phyloP scores from a whole-genome alignment of 139 green algal genomes.

The Chlorokybus atmophyticus region DNA sequence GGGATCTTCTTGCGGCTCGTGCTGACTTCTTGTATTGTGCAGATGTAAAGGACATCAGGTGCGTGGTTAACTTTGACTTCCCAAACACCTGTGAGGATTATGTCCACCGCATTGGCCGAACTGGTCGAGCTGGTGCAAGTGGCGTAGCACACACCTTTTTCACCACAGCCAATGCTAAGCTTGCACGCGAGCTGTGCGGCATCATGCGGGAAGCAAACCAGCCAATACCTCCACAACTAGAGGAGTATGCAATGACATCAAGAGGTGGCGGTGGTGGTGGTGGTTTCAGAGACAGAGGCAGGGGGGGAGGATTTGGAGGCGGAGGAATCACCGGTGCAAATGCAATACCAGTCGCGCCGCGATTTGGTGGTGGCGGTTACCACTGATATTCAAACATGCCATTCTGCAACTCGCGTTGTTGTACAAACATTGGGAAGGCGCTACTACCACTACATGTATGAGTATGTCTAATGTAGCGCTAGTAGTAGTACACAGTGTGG shows the following conservation, averaged over 20 bases:
- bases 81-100: constrained; percentile 70
- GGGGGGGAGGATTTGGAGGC: no score
- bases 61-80: constrained; percentile 42
- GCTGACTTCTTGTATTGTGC: background rate
- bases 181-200: constrained; percentile 15
- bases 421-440: background rate
- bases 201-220: constrained; percentile 24
- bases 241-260: constrained; percentile 4
- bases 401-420: background rate
- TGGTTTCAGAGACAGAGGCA: no score
- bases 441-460: background rate
- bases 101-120: constrained; percentile 82
- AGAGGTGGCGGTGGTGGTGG: constrained; percentile 11
- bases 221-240: constrained; percentile 11
- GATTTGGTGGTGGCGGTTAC: background rate
- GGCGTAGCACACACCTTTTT: constrained; percentile 53
- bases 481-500: no score
- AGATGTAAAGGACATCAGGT: constrained; percentile 40
- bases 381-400: background rate
- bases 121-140: constrained; percentile 61
- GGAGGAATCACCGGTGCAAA: background rate
- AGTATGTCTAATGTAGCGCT: constrained; percentile 4
- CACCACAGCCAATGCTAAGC: constrained; percentile 23
- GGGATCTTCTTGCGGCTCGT: background rate
- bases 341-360: background rate